Evolutionary conservation across 768 basidiomycete genomes (phyloP).

Genomic region (Serendipita sp.): DNA sequence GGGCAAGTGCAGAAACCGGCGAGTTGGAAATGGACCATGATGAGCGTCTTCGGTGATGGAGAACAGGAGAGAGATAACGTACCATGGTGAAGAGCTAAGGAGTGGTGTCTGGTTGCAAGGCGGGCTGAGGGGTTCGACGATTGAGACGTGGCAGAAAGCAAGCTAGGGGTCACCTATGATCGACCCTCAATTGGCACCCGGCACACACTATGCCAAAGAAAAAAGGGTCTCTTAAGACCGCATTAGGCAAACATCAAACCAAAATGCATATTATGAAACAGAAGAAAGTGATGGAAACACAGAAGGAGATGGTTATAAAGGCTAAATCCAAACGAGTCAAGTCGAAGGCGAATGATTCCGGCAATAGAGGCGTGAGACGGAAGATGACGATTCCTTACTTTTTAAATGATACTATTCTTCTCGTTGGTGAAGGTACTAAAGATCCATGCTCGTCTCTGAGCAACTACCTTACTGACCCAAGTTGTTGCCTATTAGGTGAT

Average conservation of each 20-base stretch:
- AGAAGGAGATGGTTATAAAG: neutral
- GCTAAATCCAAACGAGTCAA: neutral
- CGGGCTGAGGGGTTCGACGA: neutral
- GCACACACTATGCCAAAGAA: neutral
- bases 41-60: too few species aligned
- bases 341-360: neutral
- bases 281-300: neutral
- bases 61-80: neutral
- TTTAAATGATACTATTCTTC: constrained; percentile 22
- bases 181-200: neutral
- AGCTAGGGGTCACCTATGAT: neutral
- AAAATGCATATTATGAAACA: neutral
- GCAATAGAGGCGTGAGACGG: neutral
- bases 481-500: constrained; percentile 26
- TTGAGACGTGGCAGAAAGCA: neutral
- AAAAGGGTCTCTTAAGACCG: neutral
- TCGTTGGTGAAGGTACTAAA: constrained; percentile 65
- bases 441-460: neutral
- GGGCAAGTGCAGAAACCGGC: neutral
- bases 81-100: neutral
- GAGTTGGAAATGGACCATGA: neutral
- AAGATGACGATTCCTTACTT: neutral
- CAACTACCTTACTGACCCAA: neutral
- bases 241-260: neutral
- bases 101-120: neutral